phyloP scores from a whole-genome alignment of 441 rosid genomes.

The Hura crepitans region DNA sequence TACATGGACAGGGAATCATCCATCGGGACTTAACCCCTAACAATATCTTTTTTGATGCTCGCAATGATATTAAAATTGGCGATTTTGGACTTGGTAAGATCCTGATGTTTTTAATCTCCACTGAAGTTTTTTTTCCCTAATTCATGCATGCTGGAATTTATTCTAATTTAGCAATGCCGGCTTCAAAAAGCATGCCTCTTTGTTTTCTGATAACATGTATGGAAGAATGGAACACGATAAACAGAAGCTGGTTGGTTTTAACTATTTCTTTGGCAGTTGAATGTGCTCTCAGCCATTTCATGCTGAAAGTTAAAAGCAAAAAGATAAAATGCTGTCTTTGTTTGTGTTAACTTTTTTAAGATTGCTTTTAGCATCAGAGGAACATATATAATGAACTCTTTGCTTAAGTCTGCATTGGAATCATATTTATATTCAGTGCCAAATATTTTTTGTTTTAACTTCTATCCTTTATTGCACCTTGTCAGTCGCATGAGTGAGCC shows the following conservation, averaged over 20 bases:
- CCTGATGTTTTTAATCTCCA: conserved; percentile 17
- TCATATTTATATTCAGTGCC: background rate
- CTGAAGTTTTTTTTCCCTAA: background rate
- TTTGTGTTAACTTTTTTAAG: background rate
- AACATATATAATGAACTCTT: no score
- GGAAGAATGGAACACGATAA: background rate
- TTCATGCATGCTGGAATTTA: background rate
- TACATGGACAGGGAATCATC: conserved; percentile 96
- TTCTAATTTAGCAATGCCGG: background rate
- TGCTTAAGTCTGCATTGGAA: no score
- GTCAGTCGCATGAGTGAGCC: background rate
- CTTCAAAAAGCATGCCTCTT: background rate
- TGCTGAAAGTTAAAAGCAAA: background rate
- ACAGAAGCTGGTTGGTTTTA: background rate
- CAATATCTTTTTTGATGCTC: conserved; percentile 95
- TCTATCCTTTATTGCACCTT: background rate
- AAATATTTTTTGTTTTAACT: background rate
- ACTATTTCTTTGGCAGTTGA: background rate
- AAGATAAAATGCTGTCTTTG: background rate
- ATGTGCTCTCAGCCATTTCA: background rate
- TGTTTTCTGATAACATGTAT: conserved; percentile 2
- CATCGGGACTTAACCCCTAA: conserved; percentile 98
- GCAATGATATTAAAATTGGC: conserved; percentile 91
- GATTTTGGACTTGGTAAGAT: conserved; percentile 96
- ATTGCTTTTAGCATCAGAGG: no score